Conservation (phyloP, 1,284 basidiomycete species). For the Pseudomicrostroma phylloplanum region DNA sequence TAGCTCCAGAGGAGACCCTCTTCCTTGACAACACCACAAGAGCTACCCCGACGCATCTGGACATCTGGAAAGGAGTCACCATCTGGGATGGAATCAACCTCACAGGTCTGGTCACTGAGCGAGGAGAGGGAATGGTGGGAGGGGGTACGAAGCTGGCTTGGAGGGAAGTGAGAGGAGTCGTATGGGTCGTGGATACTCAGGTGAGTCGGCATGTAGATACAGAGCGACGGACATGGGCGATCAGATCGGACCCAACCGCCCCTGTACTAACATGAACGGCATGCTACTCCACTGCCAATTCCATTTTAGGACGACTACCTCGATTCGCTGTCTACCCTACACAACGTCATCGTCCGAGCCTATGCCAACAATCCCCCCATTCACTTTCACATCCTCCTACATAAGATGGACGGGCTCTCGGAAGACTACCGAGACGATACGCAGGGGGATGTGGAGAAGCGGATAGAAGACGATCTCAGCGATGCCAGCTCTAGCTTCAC, state of each 20-base stretch:
- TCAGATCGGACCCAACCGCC: too few relatives aligned
- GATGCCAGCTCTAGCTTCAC: constrained; percentile 24
- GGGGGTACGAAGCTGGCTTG: constrained; percentile 14
- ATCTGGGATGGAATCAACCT: constrained; percentile 82
- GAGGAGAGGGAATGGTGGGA: neutral
- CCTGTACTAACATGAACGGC: too few relatives aligned
- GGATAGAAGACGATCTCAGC: constrained; percentile 42
- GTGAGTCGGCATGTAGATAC: neutral
- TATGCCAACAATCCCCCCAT: constrained; percentile 69
- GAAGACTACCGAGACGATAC: constrained; percentile 75
- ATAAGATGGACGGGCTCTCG: constrained; percentile 86
- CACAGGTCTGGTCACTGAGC: neutral
- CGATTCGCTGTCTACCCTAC: constrained; percentile 68
- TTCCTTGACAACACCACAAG: constrained; percentile 64
- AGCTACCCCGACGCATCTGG: constrained; percentile 49
- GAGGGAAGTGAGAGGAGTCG: constrained; percentile 55
- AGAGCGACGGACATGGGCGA: too few relatives aligned
- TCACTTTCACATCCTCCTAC: constrained; percentile 86
- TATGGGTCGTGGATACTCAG: constrained; percentile 95
- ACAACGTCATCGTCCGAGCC: constrained; percentile 48
- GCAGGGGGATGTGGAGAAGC: constrained; percentile 39
- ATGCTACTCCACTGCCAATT: neutral
- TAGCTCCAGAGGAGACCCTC: constrained; percentile 78
- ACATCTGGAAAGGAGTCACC: constrained; percentile 83
- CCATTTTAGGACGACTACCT: constrained; percentile 53